Conservation (phyloP, 148 eudicot genomes). For the Vaccinium corymbosum region DNA sequence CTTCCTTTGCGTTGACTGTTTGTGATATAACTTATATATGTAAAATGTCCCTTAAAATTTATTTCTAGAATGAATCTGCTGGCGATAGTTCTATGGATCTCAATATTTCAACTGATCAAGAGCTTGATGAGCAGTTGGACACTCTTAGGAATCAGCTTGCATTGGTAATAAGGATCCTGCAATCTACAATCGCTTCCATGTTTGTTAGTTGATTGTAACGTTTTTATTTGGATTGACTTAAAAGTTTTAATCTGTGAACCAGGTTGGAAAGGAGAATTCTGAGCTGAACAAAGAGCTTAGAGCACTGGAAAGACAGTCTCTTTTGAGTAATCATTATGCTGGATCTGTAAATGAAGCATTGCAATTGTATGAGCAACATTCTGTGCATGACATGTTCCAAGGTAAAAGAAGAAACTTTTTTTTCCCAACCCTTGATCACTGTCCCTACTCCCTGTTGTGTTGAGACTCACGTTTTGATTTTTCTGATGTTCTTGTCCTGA, state of each 20-base stretch:
- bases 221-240: background rate
- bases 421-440: background rate
- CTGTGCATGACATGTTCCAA: slow-evolving; percentile 46
- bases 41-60: slow-evolving; percentile 11
- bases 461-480: background rate
- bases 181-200: background rate
- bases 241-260: background rate
- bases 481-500: background rate
- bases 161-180: slow-evolving; percentile 35
- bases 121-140: slow-evolving; percentile 55
- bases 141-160: slow-evolving; percentile 52
- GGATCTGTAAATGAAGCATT: slow-evolving; percentile 54
- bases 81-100: slow-evolving; percentile 40
- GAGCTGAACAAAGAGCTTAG: slow-evolving; percentile 48
- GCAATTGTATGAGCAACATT: slow-evolving; percentile 46
- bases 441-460: background rate
- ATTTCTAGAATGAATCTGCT: slow-evolving; percentile 41
- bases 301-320: slow-evolving; percentile 45
- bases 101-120: slow-evolving; percentile 38
- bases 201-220: background rate
- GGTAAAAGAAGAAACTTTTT: slow-evolving; percentile 32
- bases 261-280: slow-evolving; percentile 67
- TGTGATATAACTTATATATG: background rate
- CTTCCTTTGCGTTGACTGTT: background rate
- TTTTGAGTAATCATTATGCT: slow-evolving; percentile 34